Evolutionary conservation across 2,329 filamentous ascomycete species (phyloP).

Genomic region (Ophiognomonia clavigignenti-juglandacearum): DNA sequence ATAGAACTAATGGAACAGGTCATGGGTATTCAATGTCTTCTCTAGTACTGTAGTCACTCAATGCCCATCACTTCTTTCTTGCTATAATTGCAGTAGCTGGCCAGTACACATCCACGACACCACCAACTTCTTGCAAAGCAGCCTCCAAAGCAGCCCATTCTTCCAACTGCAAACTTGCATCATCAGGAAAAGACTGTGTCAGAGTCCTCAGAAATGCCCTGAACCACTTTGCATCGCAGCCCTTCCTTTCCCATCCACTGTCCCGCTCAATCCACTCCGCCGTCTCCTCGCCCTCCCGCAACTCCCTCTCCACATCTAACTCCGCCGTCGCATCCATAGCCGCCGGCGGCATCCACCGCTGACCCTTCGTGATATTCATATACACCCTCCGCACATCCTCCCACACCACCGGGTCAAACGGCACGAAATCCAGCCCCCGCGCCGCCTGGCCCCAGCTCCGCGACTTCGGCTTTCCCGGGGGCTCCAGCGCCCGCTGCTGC

Average conservation of each 20-base stretch:
- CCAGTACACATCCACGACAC: no score
- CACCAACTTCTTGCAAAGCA: no score
- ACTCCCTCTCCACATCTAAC: not conserved
- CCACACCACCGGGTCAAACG: not conserved
- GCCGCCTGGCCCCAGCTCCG: not conserved
- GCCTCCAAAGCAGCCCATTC: no score
- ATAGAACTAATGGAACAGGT: no score
- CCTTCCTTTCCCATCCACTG: not conserved
- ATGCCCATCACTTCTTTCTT: no score
- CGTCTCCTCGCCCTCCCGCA: not conserved
- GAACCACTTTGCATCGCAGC: no score
- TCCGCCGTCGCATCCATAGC: not conserved
- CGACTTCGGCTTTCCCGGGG: not conserved
- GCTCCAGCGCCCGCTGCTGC: not conserved
- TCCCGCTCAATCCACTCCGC: not conserved
- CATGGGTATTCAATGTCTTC: no score
- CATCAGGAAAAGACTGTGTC: no score
- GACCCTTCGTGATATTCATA: not conserved
- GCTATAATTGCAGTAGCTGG: no score
- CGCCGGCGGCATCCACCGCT: not conserved
- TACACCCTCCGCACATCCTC: not conserved
- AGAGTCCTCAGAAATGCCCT: no score
- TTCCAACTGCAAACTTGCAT: no score
- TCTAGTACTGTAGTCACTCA: no score
- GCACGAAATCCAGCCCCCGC: conserved; percentile 4